Conservation (phyloP, 2,329 filamentous ascomycete genomes). For the Aureobasidium vineae region DNA sequence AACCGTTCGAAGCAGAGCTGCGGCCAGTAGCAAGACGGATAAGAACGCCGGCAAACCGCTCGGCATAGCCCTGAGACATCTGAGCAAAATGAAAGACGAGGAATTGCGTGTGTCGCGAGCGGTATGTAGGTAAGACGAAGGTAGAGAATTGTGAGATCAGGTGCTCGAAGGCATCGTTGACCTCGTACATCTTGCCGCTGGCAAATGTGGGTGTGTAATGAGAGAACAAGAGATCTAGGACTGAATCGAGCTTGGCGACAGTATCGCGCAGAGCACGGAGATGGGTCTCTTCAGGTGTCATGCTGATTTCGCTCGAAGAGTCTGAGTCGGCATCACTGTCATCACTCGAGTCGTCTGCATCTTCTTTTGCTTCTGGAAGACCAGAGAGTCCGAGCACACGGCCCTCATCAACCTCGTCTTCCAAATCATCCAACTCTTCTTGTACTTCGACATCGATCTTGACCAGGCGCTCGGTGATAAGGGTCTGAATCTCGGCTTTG, state of each 20-base stretch:
- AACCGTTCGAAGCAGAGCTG: slow-evolving; percentile 76
- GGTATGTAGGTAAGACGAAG: slow-evolving; percentile 86
- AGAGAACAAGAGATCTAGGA: slow-evolving; percentile 83
- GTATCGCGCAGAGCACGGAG: slow-evolving; percentile 74
- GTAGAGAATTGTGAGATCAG: slow-evolving; percentile 82
- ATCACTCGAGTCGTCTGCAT: slow-evolving; percentile 53
- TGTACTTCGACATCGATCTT: slow-evolving; percentile 97
- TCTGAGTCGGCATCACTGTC: slow-evolving; percentile 69
- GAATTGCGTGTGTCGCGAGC: slow-evolving; percentile 91
- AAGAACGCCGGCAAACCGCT: slow-evolving; percentile 82
- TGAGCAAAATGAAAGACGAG: slow-evolving; percentile 95
- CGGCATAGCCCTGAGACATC: slow-evolving; percentile 70
- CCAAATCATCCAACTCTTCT: slow-evolving; percentile 85
- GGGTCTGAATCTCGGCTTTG: slow-evolving; percentile 73
- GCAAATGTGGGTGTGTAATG: slow-evolving; percentile 74
- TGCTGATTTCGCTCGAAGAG: slow-evolving; percentile 59
- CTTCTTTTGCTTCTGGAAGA: slow-evolving; percentile 33
- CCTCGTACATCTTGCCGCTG: slow-evolving; percentile 64
- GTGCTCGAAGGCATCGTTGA: slow-evolving; percentile 71
- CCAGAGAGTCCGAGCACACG: slow-evolving; percentile 57
- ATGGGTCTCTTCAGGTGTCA: slow-evolving; percentile 57
- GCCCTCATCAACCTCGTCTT: slow-evolving; percentile 78
- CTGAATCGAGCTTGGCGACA: slow-evolving; percentile 85
- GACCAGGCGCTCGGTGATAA: slow-evolving; percentile 82
- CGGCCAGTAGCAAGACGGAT: slow-evolving; percentile 74